phyloP scores from a whole-genome alignment of 2,329 filamentous ascomycete genomes.

The Lasiodiplodia citricola region DNA sequence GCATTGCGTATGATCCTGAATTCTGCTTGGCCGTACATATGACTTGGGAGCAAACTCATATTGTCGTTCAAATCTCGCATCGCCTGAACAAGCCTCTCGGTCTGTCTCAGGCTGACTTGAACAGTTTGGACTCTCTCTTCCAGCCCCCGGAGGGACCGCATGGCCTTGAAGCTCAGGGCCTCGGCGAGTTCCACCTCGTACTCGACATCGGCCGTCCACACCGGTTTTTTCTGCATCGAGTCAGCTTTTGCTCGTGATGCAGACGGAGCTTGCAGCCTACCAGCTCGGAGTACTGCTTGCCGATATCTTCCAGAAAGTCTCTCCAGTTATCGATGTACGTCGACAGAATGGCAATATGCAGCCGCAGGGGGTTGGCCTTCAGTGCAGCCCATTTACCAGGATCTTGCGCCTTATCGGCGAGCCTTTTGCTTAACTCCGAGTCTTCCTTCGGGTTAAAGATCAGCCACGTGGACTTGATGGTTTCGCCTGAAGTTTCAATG shows the following conservation, averaged over 20 bases:
- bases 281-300: conserved; percentile 1
- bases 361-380: background rate
- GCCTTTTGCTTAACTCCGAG: background rate
- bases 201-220: conserved; percentile 5
- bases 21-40: background rate
- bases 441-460: conserved; percentile 18
- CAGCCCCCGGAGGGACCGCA: conserved; percentile 7
- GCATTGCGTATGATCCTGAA: background rate
- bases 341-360: conserved; percentile 1
- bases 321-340: conserved; percentile 16
- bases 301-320: background rate
- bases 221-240: background rate
- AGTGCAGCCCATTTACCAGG: background rate
- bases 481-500: background rate
- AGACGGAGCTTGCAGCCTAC: background rate
- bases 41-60: background rate
- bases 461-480: background rate
- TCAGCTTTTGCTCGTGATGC: background rate
- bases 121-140: conserved; percentile 7
- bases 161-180: background rate
- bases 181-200: background rate
- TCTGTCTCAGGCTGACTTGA: background rate
- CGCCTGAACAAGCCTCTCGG: background rate
- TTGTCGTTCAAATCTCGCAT: background rate
- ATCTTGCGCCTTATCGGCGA: background rate